Conservation (phyloP, 805 yeast genomes). For the Danielozyma ontarioensis region DNA sequence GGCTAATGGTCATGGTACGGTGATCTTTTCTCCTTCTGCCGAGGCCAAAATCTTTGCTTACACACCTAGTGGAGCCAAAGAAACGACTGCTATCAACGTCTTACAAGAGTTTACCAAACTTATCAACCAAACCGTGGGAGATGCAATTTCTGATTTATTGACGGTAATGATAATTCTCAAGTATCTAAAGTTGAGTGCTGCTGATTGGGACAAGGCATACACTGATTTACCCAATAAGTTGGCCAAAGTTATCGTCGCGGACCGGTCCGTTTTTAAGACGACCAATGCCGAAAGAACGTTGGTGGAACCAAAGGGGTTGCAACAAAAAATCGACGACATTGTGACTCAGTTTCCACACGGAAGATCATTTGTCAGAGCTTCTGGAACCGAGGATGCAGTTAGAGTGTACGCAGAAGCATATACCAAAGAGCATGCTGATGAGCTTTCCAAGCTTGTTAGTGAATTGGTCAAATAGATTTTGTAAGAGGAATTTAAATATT, state of each 20-base stretch:
- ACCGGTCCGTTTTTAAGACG: constrained; percentile 73
- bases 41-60: constrained; percentile 31
- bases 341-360: constrained; percentile 57
- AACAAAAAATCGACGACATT: constrained; percentile 59
- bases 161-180: constrained; percentile 64
- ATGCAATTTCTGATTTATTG: constrained; percentile 88
- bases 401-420: constrained; percentile 91
- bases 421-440: constrained; percentile 26
- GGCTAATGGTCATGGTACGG: constrained; percentile 99
- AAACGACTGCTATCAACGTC: constrained; percentile 46
- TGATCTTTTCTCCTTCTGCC: constrained; percentile 60
- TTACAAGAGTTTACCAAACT: constrained; percentile 59
- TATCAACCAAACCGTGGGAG: constrained; percentile 98
- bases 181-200: constrained; percentile 53
- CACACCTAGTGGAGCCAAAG: constrained; percentile 28
- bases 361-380: constrained; percentile 91
- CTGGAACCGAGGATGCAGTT: constrained; percentile 97
- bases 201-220: constrained; percentile 72
- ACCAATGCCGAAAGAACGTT: constrained; percentile 87
- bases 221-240: constrained; percentile 83
- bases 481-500: not conserved
- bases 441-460: constrained; percentile 22
- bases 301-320: constrained; percentile 73
- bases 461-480: constrained; percentile 1
- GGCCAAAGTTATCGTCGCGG: constrained; percentile 76